phyloP scores from a whole-genome alignment of 2,329 filamentous ascomycete species.

The Hymenoscyphus scutula region DNA sequence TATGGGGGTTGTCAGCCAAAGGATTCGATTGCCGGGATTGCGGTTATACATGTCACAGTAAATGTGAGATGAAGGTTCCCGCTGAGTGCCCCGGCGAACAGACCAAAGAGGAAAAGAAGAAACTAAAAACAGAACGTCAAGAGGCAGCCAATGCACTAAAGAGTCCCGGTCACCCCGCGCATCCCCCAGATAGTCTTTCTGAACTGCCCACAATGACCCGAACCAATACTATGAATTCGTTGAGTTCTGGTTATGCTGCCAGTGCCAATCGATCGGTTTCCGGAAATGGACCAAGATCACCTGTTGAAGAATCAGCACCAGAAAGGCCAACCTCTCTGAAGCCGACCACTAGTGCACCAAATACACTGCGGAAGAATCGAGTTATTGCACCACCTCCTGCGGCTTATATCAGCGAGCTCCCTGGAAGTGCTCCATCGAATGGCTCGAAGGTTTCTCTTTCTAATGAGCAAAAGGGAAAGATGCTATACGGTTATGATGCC shows the following conservation, averaged over 20 bases:
- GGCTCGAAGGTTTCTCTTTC: constrained; percentile 36
- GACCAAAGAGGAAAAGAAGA: constrained; percentile 92
- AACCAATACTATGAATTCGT: constrained; percentile 81
- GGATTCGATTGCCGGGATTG: constrained; percentile 95
- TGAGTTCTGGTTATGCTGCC: constrained; percentile 83
- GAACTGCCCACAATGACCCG: constrained; percentile 69
- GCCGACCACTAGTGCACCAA: constrained; percentile 25
- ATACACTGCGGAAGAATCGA: constrained; percentile 56
- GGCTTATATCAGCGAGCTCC: constrained; percentile 70
- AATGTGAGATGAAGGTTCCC: constrained; percentile 98
- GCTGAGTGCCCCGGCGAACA: constrained; percentile 93
- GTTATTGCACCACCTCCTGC: constrained; percentile 84
- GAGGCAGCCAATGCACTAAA: constrained; percentile 60
- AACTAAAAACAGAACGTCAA: constrained; percentile 82
- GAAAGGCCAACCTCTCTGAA: constrained; percentile 33
- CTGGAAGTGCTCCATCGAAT: constrained; percentile 46
- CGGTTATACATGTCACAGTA: constrained; percentile 96
- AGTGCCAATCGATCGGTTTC: constrained; percentile 75
- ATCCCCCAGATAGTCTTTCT: constrained; percentile 48
- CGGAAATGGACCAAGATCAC: constrained; percentile 50
- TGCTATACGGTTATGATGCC: constrained; percentile 85
- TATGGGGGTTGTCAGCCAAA: constrained; percentile 96
- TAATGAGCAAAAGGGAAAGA: constrained; percentile 71
- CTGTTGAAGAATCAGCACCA: constrained; percentile 49
- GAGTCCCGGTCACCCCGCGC: constrained; percentile 33